Evolutionary conservation across 345 rosid genomes (phyloP).

Genomic region (Eucalyptus lansdowneana): DNA sequence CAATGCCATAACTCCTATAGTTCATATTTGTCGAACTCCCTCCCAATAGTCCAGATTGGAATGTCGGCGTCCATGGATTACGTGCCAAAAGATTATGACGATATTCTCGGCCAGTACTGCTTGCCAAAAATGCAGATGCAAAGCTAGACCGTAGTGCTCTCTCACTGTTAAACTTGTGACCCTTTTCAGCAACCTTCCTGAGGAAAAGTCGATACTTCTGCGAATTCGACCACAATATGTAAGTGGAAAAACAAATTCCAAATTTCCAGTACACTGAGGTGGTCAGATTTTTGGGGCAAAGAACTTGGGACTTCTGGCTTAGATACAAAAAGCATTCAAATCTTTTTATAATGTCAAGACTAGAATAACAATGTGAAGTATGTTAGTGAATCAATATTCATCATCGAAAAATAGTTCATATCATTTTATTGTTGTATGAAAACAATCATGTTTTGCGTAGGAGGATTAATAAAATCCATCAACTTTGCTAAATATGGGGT

Average conservation of each 20-base stretch:
- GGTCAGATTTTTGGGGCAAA: background rate
- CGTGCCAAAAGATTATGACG: background rate
- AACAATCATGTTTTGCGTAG: background rate
- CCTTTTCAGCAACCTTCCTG: constrained; percentile 10
- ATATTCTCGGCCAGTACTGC: background rate
- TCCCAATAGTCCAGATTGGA: background rate
- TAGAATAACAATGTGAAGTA: background rate
- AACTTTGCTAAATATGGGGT: background rate
- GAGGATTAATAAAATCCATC: background rate
- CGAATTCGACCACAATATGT: background rate
- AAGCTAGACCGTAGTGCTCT: background rate
- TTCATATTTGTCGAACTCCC: background rate
- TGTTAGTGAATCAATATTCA: background rate
- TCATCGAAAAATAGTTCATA: background rate
- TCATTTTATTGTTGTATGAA: background rate
- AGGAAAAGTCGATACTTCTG: constrained; percentile 69
- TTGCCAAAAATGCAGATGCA: background rate
- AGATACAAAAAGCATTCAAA: background rate
- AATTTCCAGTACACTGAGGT: background rate
- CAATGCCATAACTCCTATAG: background rate
- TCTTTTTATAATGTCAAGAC: background rate
- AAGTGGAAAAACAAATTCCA: background rate
- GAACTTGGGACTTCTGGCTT: background rate
- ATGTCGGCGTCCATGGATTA: background rate
- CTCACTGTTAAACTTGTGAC: background rate